These are phyloP conservation scores for Penicillium sp. DNA, from an alignment of 2,329 filamentous ascomycete genomes.

Conservation along the genomic window DNA sequence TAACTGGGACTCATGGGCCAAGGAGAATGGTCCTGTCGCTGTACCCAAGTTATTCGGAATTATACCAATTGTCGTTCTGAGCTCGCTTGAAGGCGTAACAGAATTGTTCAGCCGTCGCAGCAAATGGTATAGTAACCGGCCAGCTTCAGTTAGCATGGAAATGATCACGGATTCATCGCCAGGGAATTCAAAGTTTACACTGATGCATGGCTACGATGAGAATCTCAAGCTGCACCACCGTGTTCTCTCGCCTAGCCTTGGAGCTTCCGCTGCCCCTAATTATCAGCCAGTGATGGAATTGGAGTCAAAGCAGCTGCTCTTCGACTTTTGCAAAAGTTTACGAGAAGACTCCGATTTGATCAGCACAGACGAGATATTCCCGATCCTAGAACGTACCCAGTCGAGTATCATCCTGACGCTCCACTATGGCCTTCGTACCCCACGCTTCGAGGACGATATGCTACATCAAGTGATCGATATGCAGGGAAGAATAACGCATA, in stretches of 20 bases:
- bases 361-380: conserved; percentile 46
- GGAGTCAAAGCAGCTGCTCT: conserved; percentile 52
- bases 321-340: conserved; percentile 42
- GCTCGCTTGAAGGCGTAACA: conserved; percentile 40
- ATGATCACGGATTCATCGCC: conserved; percentile 38
- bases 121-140: conserved; percentile 45
- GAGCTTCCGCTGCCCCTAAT: conserved; percentile 49
- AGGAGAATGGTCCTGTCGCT: conserved; percentile 41
- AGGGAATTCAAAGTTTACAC: conserved; percentile 28
- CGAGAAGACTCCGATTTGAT: conserved; percentile 2
- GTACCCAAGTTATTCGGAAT: conserved; percentile 35
- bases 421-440: conserved; percentile 57
- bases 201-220: conserved; percentile 59
- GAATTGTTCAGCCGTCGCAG: conserved; percentile 49
- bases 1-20: conserved; percentile 40
- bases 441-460: conserved; percentile 46
- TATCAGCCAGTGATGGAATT: conserved; percentile 58
- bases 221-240: conserved; percentile 53
- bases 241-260: conserved; percentile 54
- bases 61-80: conserved; percentile 44
- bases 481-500: conserved; percentile 54
- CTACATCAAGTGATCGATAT: conserved; percentile 53
- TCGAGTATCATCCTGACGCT: conserved; percentile 57
- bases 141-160: conserved; percentile 43
- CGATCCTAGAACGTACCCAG: conserved; percentile 56